Base-by-base conservation (phyloP, 2,329 filamentous ascomycete species). In the Ceratocystis cacaofunesta region DNA sequence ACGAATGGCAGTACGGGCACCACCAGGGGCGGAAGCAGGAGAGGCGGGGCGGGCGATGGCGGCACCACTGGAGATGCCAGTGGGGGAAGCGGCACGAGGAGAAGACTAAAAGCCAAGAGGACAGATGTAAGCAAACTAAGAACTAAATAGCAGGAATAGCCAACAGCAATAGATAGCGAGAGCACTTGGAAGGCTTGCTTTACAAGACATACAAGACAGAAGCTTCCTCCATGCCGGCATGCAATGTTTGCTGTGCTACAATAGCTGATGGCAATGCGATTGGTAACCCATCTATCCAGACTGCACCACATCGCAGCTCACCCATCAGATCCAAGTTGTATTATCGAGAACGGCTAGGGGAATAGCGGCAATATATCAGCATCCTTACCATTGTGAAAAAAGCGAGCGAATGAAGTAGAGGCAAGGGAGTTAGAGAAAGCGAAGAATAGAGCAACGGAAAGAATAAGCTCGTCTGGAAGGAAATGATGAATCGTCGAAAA, bases 1-100 rank as follows among this genome's bases (percentile, higher is more conserved):
- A 76, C 94, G 87, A 78, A 99, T 95, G 68, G 91, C 92, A 70
- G 92, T 95, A 75, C 94, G 91, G 73, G 94, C 91, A 71, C 94
- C 94, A 70, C 94, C 94, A 30, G 94, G 94, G 69, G 91, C 88
- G 46, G 61, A 48, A 72, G 90, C 86, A 68, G 92, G 92, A 62
- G 92, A 96, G 36, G 89, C 87, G 66, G 90, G 86, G 70, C 92
- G 90, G 73, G 83, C 85, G 73, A 86, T 83, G 74, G 83, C 85
- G 68, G 85, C 82, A 76, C 88, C 89, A 67, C 83, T 83, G 70
- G 84, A 80, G 70, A 81, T 80, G 70, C 48, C 66, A 69, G 79
- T 78, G 68, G 85, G 85, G 61, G 86, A 87, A 63, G 83, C 79
- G 65, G 84, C 74, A 69, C 82, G 81, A 68, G 82, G 81, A 69